Conservation (phyloP, 768 basidiomycete species). For the Pleurotus salmoneostramineus region DNA sequence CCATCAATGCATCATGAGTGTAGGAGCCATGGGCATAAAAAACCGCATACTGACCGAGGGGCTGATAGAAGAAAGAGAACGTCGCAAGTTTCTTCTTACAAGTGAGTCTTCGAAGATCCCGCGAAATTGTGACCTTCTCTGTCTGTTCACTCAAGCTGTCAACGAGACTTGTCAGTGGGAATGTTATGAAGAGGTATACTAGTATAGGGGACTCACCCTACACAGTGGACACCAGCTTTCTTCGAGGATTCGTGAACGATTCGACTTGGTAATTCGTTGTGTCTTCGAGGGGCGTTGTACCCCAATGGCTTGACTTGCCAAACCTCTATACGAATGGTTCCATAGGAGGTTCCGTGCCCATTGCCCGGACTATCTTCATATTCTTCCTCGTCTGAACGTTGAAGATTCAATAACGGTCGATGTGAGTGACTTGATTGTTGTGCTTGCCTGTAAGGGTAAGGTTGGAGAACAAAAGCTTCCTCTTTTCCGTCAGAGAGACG, state of each 20-base stretch:
- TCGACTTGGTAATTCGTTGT: background rate
- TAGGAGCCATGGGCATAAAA: too few species aligned
- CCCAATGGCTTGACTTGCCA: slow-evolving; percentile 8
- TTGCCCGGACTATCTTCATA: too few species aligned
- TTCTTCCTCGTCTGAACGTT: too few species aligned
- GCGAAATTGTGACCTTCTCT: too few species aligned
- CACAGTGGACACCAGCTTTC: slow-evolving; percentile 21
- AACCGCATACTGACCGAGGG: slow-evolving; percentile 12
- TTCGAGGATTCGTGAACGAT: slow-evolving; percentile 22
- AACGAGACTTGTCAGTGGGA: too few species aligned
- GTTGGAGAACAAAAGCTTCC: slow-evolving; percentile 5
- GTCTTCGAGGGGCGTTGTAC: background rate
- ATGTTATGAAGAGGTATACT: background rate
- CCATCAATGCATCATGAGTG: too few species aligned
- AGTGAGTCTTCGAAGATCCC: background rate
- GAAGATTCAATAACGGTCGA: too few species aligned
- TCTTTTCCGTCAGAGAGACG: background rate
- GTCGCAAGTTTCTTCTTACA: slow-evolving; percentile 4
- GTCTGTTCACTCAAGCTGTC: too few species aligned
- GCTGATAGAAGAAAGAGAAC: slow-evolving; percentile 15
- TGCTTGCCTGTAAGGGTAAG: slow-evolving; percentile 8
- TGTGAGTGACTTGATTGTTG: background rate
- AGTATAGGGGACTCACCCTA: slow-evolving; percentile 14
- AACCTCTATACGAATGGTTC: slow-evolving; percentile 10
- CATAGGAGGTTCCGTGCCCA: background rate